Percentiles rank a stretch among this genome's conserved stretches.
Evolutionary conservation across 371 early-diverging fungal genomes (phyloP).

Genomic region (Mucor sp.): DNA sequence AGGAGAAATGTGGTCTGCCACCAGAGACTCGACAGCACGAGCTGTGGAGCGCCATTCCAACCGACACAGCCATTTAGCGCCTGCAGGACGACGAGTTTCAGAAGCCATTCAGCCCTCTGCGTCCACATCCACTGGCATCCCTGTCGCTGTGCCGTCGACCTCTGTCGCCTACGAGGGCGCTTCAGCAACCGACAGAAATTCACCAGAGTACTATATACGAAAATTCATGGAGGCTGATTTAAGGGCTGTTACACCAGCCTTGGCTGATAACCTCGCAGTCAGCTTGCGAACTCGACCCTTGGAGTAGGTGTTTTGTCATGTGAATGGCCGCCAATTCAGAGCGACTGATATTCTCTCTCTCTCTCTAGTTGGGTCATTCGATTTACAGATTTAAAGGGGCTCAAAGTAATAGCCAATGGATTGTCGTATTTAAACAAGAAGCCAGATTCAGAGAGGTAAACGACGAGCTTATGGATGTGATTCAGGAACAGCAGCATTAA

Average conservation of each 20-base stretch:
- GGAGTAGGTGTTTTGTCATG: conserved; percentile 26
- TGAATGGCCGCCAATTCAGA: neutral
- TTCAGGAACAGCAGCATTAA: neutral
- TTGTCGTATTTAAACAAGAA: conserved; percentile 52
- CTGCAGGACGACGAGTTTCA: conserved; percentile 12
- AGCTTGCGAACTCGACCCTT: conserved; percentile 47
- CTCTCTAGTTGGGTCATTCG: conserved; percentile 44
- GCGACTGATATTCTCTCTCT: neutral
- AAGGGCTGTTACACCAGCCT: conserved; percentile 40
- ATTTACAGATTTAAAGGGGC: conserved; percentile 72
- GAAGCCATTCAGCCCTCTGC: conserved; percentile 13
- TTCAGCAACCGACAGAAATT: conserved; percentile 30
- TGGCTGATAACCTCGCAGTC: conserved; percentile 46
- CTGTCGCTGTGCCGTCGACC: neutral
- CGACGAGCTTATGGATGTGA: too few relatives aligned
- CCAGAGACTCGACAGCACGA: conserved; percentile 41
- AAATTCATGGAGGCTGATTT: conserved; percentile 50
- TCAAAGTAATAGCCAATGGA: conserved; percentile 59
- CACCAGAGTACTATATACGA: conserved; percentile 47
- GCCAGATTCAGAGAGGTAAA: conserved; percentile 26
- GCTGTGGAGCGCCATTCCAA: conserved; percentile 40
- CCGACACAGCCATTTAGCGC: conserved; percentile 15
- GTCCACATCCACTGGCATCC: conserved; percentile 1
- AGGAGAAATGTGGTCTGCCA: conserved; percentile 48
- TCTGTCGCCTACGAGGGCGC: conserved; percentile 21